Percentiles rank a stretch among this genome's conserved stretches.
Conservation (phyloP, 2,329 filamentous ascomycete genomes). For the Hymenoscyphus fraxineus region DNA sequence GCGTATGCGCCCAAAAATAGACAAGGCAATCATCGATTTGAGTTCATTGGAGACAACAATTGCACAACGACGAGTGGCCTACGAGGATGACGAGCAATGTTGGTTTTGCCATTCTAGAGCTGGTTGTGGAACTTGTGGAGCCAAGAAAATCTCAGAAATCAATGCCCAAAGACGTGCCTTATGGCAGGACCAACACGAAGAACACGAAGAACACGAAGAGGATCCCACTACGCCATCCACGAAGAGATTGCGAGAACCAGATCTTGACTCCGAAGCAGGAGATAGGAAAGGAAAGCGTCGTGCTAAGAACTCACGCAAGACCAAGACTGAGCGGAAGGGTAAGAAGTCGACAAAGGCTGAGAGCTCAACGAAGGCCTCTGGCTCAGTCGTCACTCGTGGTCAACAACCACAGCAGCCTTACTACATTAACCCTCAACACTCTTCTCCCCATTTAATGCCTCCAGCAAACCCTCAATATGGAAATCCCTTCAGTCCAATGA, state of each 20-base stretch:
- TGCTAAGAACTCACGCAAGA: background rate
- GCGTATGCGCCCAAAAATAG: constrained; percentile 25
- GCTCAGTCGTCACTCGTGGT: background rate
- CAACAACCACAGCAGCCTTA: background rate
- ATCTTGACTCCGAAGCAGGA: background rate
- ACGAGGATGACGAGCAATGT: constrained; percentile 21
- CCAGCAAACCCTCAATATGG: background rate
- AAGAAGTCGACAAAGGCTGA: background rate
- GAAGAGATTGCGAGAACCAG: constrained; percentile 3
- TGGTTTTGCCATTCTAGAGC: constrained; percentile 24
- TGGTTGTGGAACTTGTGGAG: constrained; percentile 19
- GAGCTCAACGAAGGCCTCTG: background rate
- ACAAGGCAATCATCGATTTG: constrained; percentile 23
- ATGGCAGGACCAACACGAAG: background rate
- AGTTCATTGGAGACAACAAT: constrained; percentile 21
- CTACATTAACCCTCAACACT: background rate
- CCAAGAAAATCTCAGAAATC: constrained; percentile 8
- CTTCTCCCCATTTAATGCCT: background rate
- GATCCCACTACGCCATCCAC: background rate
- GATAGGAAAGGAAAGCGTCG: background rate
- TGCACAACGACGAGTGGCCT: constrained; percentile 14
- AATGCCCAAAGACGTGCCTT: background rate
- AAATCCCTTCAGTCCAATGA: background rate
- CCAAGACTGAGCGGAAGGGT: background rate
- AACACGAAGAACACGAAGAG: background rate